These are phyloP conservation scores for Xylaria sp. DNA, from an alignment of 495 filamentous ascomycete species.

Conservation along the genomic window DNA sequence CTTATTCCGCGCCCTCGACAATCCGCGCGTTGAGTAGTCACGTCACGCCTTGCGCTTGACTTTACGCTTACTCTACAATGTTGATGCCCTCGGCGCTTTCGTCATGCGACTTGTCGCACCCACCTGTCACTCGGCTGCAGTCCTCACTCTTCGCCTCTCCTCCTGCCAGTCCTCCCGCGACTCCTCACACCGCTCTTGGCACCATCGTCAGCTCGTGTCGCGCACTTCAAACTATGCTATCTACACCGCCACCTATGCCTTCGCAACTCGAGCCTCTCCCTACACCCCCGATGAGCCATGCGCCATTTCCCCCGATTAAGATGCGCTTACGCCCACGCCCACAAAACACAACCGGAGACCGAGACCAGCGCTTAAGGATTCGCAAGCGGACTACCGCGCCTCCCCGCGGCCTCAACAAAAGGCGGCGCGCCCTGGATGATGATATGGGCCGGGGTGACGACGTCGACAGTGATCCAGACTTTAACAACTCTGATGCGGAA, in stretches of 20 bases:
- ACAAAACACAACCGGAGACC: conserved; percentile 41
- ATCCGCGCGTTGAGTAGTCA: conserved; percentile 10
- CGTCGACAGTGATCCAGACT: conserved; percentile 47
- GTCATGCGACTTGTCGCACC: conserved; percentile 66
- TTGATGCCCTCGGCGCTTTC: conserved; percentile 74
- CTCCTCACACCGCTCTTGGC: conserved; percentile 58
- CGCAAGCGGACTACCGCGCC: conserved; percentile 57
- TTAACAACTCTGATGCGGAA: conserved; percentile 26
- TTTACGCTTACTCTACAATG: conserved; percentile 52
- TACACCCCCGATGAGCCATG: conserved; percentile 59
- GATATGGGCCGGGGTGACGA: conserved; percentile 56
- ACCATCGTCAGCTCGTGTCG: conserved; percentile 73
- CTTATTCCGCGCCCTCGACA: conserved; percentile 10
- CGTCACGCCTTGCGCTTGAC: background rate
- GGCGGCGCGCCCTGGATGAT: conserved; percentile 63
- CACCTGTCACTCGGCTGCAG: conserved; percentile 56
- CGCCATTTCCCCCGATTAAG: conserved; percentile 52
- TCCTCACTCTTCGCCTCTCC: conserved; percentile 67
- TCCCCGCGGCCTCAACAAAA: conserved; percentile 66
- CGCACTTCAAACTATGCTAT: conserved; percentile 72
- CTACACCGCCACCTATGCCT: conserved; percentile 47
- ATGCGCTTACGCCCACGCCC: conserved; percentile 55
- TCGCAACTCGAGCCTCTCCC: conserved; percentile 51
- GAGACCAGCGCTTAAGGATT: conserved; percentile 52
- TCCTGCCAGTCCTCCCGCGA: conserved; percentile 67